These are phyloP conservation scores for Arthrobotrys pseudoclavata DNA, from an alignment of 2,329 filamentous ascomycete genomes.

Conservation along the genomic window DNA sequence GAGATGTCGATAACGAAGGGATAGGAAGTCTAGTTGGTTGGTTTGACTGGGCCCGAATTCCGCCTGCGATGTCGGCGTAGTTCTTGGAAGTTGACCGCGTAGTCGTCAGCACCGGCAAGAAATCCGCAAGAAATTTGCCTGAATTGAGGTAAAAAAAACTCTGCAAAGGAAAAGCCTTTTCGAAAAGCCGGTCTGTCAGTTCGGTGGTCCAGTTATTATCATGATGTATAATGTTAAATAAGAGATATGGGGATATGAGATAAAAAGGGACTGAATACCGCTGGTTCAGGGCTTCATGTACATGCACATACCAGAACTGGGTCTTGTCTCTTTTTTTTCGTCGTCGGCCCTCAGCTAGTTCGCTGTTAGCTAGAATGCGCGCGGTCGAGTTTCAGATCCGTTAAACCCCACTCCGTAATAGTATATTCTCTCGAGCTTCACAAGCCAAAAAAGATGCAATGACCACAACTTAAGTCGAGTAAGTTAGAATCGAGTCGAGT, in stretches of 20 bases:
- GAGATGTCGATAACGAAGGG: slow-evolving; percentile 21
- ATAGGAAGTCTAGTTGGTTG: neutral
- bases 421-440: neutral
- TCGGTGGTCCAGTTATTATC: too few relatives aligned
- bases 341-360: too few relatives aligned
- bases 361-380: neutral
- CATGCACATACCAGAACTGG: slow-evolving; percentile 38
- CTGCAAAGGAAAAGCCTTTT: slow-evolving; percentile 16
- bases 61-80: slow-evolving; percentile 49
- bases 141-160: slow-evolving; percentile 32
- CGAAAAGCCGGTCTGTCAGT: neutral
- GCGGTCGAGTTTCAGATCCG: neutral
- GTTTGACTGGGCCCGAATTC: neutral
- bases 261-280: neutral
- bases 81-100: slow-evolving; percentile 39
- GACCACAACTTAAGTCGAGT: neutral
- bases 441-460: slow-evolving; percentile 5
- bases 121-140: slow-evolving; percentile 44
- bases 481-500: neutral
- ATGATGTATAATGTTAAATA: neutral
- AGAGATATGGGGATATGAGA: slow-evolving; percentile 1
- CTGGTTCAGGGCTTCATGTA: slow-evolving; percentile 12
- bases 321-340: neutral
- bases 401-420: neutral
- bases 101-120: slow-evolving; percentile 42